phyloP scores from a whole-genome alignment of 129 eudicot species.

The Pulicaria dysenterica region DNA sequence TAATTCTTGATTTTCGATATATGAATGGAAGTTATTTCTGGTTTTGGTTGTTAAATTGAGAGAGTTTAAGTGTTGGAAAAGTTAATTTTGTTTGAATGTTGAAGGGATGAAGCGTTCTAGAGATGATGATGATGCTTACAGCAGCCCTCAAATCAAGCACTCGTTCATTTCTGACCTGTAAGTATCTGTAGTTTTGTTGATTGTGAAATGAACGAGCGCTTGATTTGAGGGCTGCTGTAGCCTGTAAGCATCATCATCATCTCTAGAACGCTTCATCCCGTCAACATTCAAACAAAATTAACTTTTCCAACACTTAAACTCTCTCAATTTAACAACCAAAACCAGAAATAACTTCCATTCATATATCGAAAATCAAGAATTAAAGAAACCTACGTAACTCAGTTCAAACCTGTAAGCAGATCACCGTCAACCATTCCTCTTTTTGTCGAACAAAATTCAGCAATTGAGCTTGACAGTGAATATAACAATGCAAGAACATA shows the following conservation, averaged over 20 bases:
- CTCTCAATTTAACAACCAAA: slow-evolving; percentile 21
- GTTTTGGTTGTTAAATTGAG: slow-evolving; percentile 17
- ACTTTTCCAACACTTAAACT: slow-evolving; percentile 11
- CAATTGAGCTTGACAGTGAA: slow-evolving; percentile 43
- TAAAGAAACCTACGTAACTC: slow-evolving; percentile 8
- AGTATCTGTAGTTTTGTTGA: slow-evolving; percentile 15
- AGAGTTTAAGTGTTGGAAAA: slow-evolving; percentile 16
- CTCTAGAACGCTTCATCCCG: slow-evolving; percentile 70
- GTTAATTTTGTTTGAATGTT: slow-evolving; percentile 19
- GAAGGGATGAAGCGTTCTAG: slow-evolving; percentile 64
- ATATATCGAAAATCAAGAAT: slow-evolving; percentile 19
- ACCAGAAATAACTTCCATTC: slow-evolving; percentile 33
- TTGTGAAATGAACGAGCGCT: slow-evolving; percentile 50
- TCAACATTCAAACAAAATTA: slow-evolving; percentile 21
- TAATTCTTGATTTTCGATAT: slow-evolving; percentile 23
- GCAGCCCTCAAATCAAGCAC: slow-evolving; percentile 60
- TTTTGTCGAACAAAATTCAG: slow-evolving; percentile 9
- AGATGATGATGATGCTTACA: slow-evolving; percentile 64
- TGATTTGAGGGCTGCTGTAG: slow-evolving; percentile 57
- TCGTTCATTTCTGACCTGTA: slow-evolving; percentile 68
- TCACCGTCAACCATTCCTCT: slow-evolving; percentile 50
- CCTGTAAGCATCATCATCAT: slow-evolving; percentile 66
- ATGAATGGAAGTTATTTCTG: slow-evolving; percentile 34
- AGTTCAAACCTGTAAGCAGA: slow-evolving; percentile 53
- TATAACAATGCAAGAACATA: slow-evolving; percentile 25